Conservation (phyloP, 2,329 filamentous ascomycete species). For the Sporothrix luriei region DNA sequence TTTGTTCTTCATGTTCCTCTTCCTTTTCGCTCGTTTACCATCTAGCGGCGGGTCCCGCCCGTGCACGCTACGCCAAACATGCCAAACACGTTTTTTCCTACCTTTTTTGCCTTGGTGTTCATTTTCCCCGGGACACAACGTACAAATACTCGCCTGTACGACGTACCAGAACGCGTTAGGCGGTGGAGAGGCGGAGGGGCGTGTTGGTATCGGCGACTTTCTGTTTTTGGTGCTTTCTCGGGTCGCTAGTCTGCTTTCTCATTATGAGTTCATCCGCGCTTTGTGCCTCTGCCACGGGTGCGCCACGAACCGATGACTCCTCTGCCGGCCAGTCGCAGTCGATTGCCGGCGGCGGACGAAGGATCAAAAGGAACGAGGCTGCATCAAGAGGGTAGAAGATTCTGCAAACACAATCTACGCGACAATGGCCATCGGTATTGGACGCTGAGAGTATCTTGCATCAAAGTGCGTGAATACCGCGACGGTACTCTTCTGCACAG, state of each 20-base stretch:
- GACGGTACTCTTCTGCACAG: too few species aligned
- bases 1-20: not conserved
- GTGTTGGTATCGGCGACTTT: slow-evolving; percentile 18
- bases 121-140: not conserved
- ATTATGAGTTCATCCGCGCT: slow-evolving; percentile 23
- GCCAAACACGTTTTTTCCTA: not conserved
- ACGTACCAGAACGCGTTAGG: too few species aligned
- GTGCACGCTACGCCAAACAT: not conserved
- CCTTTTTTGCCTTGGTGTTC: too few species aligned
- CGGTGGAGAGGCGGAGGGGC: not conserved
- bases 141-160: too few species aligned
- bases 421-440: not conserved
- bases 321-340: not conserved
- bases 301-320: not conserved
- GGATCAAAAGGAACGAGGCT: not conserved
- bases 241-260: not conserved
- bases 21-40: too few species aligned
- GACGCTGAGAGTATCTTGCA: too few species aligned
- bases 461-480: too few species aligned
- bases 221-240: not conserved
- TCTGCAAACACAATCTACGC: not conserved
- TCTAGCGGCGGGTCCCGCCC: slow-evolving; percentile 6
- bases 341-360: not conserved
- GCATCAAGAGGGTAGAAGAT: not conserved
- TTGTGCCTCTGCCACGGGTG: not conserved